Evolutionary conservation across 164 flowering plant genomes (phyloP), one percentile per base, ranked within the genome.

Genomic region (Houttuynia cordata): DNA sequence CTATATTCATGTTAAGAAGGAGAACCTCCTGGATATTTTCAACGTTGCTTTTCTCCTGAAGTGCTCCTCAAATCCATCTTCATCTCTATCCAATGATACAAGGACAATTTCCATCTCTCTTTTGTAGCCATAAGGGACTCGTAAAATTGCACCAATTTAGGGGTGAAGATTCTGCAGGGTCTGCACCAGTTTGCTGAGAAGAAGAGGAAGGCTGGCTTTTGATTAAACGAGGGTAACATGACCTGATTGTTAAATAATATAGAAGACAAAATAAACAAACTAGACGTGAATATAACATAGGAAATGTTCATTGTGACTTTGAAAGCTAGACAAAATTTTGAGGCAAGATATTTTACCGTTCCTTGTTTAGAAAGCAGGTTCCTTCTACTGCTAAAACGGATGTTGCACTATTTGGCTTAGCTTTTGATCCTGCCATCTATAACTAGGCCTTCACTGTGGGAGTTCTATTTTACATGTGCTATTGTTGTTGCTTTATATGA

Each of bases 111-210:
- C 79, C 22, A 81, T 40, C 21, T 72, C 66, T 64, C 57, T 65
- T 4, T 75, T 12, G 40, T 51, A 53, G 54, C 57, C 60, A 51
- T 70, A 21, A 83, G 66, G 0, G 68, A 40, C 49, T 81, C 59
- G 68, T 81, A 83, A 40, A 78, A 63, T 53, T 79, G 70, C 39
- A 70, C 69, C 53, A 83, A 68, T 40, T 61, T 70, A 1, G 85
- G 83, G n/a, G 68, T 65, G 62, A 81, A 81, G 22, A 58, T 41
- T 60, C 60, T 77, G 56, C 88, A 83, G 9, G 85, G 83, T 65
- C 83, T 79, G 69, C 88, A 79, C 88, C 85, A 81, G 70, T 72
- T 75, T 22, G 85, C 85, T 19, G 85, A 79, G 75, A 79, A 83
- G 64, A 70, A 79, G 7, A 83, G 81, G 67, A 77, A 81, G 40